Conservation (phyloP, 2,329 filamentous ascomycete genomes). For the Curvularia lunata region DNA sequence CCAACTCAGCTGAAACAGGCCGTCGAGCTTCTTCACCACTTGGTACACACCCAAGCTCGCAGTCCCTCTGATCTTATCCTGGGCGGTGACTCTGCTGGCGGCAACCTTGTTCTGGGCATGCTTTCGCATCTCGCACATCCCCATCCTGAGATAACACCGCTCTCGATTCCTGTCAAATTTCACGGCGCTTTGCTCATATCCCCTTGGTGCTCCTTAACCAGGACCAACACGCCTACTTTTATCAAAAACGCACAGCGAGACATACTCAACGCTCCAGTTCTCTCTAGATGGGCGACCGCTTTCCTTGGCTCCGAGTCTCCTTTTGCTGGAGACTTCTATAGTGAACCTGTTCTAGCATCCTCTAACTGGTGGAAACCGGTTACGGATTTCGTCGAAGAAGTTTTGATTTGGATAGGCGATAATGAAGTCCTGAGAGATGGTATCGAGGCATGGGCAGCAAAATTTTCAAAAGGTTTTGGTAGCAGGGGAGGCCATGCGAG, state of each 20-base stretch:
- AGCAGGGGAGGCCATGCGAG: slow-evolving; percentile 39
- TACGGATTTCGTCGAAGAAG: slow-evolving; percentile 52
- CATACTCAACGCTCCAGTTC: slow-evolving; percentile 52
- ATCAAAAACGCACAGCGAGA: slow-evolving; percentile 59
- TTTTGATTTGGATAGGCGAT: slow-evolving; percentile 62
- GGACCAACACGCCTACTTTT: slow-evolving; percentile 53
- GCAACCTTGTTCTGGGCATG: slow-evolving; percentile 55
- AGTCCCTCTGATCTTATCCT: slow-evolving; percentile 54
- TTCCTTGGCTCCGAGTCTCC: slow-evolving; percentile 55
- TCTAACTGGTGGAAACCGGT: slow-evolving; percentile 61
- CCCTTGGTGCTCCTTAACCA: slow-evolving; percentile 63
- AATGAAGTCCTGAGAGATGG: slow-evolving; percentile 64
- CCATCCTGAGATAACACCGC: slow-evolving; percentile 57
- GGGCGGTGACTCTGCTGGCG: slow-evolving; percentile 62
- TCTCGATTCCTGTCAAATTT: slow-evolving; percentile 54
- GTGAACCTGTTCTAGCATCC: slow-evolving; percentile 58
- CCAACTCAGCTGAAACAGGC: slow-evolving; percentile 58
- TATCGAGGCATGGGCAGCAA: slow-evolving; percentile 59
- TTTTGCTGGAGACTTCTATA: slow-evolving; percentile 61
- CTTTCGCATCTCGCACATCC: slow-evolving; percentile 63
- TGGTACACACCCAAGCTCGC: slow-evolving; percentile 48
- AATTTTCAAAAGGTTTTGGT: slow-evolving; percentile 53
- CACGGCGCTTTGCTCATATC: slow-evolving; percentile 61
- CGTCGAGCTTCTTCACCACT: slow-evolving; percentile 52
- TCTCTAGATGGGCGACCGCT: slow-evolving; percentile 55